Conservation (phyloP, 2,329 filamentous ascomycete species). For the Sporothrix variecibatus region DNA sequence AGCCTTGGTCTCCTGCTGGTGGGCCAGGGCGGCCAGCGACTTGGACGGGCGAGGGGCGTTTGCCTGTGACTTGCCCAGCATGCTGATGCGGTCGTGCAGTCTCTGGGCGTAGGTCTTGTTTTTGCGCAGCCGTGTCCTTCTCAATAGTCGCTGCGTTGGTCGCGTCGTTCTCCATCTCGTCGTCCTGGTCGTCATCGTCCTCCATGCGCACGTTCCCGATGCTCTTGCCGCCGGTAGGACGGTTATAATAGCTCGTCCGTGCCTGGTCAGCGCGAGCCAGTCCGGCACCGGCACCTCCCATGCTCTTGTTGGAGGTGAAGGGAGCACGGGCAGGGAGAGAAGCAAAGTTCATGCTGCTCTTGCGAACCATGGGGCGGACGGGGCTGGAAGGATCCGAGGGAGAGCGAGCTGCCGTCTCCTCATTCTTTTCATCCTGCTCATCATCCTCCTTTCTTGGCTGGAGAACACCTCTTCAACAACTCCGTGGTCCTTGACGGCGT, state of each 20-base stretch:
- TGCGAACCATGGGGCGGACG: slow-evolving; percentile 75
- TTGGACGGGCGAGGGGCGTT: slow-evolving; percentile 52
- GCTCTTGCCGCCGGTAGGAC: slow-evolving; percentile 73
- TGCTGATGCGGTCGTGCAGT: slow-evolving; percentile 88
- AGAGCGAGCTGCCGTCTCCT: background rate
- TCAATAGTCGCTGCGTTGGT: slow-evolving; percentile 45
- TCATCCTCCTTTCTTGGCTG: slow-evolving; percentile 4
- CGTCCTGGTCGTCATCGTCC: slow-evolving; percentile 47
- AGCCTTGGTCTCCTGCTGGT: slow-evolving; percentile 34
- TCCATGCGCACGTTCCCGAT: slow-evolving; percentile 54
- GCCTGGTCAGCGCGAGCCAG: slow-evolving; percentile 74
- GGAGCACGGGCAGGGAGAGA: slow-evolving; percentile 90
- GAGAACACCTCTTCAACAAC: background rate
- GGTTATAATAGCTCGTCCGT: slow-evolving; percentile 73
- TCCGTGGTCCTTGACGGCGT: background rate
- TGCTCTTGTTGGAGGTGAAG: slow-evolving; percentile 78
- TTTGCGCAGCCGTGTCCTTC: slow-evolving; percentile 61
- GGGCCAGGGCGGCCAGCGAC: slow-evolving; percentile 41
- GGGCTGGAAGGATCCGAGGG: slow-evolving; percentile 73
- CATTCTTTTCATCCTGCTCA: background rate
- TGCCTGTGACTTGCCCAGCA: slow-evolving; percentile 61
- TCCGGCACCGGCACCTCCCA: slow-evolving; percentile 58
- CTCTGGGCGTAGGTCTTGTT: slow-evolving; percentile 93
- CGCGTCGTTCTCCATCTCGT: slow-evolving; percentile 56
- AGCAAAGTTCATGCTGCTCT: slow-evolving; percentile 94